These are phyloP conservation scores for Austropuccinia psidii DNA, from an alignment of 1,284 basidiomycete species.

Conservation along the genomic window DNA sequence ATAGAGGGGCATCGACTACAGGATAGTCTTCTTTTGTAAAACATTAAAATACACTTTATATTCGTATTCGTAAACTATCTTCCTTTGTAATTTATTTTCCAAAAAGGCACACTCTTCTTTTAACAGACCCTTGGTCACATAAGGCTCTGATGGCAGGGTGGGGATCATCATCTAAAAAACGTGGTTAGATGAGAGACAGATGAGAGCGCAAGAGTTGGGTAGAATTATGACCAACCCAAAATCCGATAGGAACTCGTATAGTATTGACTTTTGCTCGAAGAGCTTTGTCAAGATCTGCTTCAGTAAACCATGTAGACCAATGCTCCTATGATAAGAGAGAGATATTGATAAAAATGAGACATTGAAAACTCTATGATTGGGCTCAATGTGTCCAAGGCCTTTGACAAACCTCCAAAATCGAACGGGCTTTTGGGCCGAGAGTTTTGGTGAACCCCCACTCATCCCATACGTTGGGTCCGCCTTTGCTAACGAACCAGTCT, in stretches of 20 bases:
- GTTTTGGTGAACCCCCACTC: slow-evolving; percentile 47
- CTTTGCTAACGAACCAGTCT: slow-evolving; percentile 48
- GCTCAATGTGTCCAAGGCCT: no score
- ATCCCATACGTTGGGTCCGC: slow-evolving; percentile 46
- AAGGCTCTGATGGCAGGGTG: slow-evolving; percentile 41
- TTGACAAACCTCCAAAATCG: neutral
- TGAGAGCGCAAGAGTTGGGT: slow-evolving; percentile 32
- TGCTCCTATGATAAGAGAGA: slow-evolving; percentile 44
- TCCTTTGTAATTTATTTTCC: no score
- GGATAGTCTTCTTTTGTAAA: no score
- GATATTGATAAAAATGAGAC: neutral
- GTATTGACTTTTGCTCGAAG: slow-evolving; percentile 37
- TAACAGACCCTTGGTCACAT: slow-evolving; percentile 41
- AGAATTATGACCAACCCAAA: slow-evolving; percentile 29
- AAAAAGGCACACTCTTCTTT: no score
- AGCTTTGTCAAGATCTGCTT: slow-evolving; percentile 47
- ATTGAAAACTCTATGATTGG: no score
- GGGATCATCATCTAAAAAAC: slow-evolving; percentile 6
- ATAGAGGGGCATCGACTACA: no score
- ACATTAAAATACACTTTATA: no score
- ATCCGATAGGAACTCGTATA: slow-evolving; percentile 11
- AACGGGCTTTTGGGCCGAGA: slow-evolving; percentile 41
- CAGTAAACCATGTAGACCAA: slow-evolving; percentile 48
- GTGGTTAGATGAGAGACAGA: no score
- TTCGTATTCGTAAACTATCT: no score